These are phyloP conservation scores for Fusarium protoensiforme DNA, from an alignment of 2,329 filamentous ascomycete genomes.

Conservation along the genomic window DNA sequence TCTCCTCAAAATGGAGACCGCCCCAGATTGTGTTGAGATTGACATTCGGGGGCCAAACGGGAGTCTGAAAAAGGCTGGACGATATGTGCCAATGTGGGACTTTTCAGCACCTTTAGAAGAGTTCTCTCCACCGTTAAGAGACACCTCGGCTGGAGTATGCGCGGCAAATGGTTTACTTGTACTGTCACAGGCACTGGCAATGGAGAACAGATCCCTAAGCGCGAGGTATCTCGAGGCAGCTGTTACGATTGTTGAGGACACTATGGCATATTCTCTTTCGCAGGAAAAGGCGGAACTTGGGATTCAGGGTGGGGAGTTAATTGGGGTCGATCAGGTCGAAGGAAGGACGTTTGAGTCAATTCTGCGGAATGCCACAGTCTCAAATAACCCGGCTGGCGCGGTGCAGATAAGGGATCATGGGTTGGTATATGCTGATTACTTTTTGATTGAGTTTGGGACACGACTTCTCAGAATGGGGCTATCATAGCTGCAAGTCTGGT, in stretches of 20 bases:
- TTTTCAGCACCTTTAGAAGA: not conserved
- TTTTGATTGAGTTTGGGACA: conserved; percentile 48
- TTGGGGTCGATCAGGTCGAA: conserved; percentile 15
- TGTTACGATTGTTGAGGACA: not conserved
- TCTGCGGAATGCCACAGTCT: not conserved
- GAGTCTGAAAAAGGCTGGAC: conserved; percentile 21
- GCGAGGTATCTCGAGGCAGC: not conserved
- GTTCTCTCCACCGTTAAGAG: conserved; percentile 44
- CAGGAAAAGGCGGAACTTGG: not conserved
- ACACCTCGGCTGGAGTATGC: not conserved
- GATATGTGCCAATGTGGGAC: not conserved
- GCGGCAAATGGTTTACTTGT: not conserved
- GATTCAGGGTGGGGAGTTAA: conserved; percentile 1
- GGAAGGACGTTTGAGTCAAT: not conserved
- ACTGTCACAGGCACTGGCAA: not conserved
- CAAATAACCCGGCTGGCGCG: not conserved
- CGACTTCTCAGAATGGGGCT: conserved; percentile 20
- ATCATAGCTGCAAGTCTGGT: not conserved
- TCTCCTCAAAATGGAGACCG: conserved; percentile 49
- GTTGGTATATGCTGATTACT: conserved; percentile 62
- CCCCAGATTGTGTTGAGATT: conserved; percentile 29
- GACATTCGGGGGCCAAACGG: not conserved
- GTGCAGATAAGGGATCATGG: conserved; percentile 49
- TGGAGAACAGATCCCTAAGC: not conserved
- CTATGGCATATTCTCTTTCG: not conserved